Evolutionary conservation across 345 rosid genomes (phyloP), one percentile per base, ranked within the genome.

Genomic region (Corchorus capsularis): DNA sequence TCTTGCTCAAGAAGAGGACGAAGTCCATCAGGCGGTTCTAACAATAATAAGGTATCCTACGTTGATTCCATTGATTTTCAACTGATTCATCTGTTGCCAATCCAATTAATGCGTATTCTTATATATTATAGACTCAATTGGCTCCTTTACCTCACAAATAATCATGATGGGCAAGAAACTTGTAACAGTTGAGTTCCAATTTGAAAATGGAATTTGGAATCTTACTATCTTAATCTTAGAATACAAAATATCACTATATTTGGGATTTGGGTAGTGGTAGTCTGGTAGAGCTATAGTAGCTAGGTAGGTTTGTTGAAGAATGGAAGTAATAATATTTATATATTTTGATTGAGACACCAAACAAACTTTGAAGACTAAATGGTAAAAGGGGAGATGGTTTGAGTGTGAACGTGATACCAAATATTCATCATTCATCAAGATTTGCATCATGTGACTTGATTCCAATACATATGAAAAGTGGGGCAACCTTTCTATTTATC

Each of bases 361-460:
- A 37, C 32, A 53, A 55, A 71, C 69, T 34, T 34, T 34, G 72
- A 68, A 6, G 17, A 49, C 43, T 68, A 4, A 50, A 13, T 13
- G 17, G 17, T 3, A 16, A 34, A 10, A 19, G 53, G 71, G 55
- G 14, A 12, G 45, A 8, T 27, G 16, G 7, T 15, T 1, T 20
- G 17, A 27, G 59, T 32, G 60, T 32, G 45, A 50, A 69, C 13
- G 34, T 10, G 32, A 65, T 43, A 32, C 9, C 20, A 5, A 43
- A 12, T 39, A 27, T 27, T 27, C 49, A 68, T 47, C 5, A 16
- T 5, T 49, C 6, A 15, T 13, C 5, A 69, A 7, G 20, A 35
- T 53, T 41, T 50, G 41, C 43, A 49, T 8, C 27, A 50, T 69
- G 72, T 69, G 73, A 69, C 50, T 10, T 45, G 71, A 67, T 43